These are phyloP conservation scores for Yarrowia hollandica DNA, from an alignment of 805 yeast genomes.

Conservation along the genomic window DNA sequence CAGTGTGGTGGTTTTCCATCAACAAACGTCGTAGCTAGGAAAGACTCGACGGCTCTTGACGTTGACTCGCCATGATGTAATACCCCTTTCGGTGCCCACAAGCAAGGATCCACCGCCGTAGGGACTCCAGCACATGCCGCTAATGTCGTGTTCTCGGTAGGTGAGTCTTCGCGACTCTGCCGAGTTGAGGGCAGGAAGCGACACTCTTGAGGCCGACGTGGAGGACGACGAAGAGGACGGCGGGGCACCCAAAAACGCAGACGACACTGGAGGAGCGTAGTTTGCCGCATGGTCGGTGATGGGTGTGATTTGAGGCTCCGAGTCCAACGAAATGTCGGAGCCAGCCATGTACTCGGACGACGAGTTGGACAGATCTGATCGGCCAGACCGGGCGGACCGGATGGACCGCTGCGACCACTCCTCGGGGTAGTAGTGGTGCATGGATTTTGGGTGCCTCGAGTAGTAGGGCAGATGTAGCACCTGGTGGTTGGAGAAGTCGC, in stretches of 20 bases:
- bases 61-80: conserved; percentile 68
- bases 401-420: conserved; percentile 6
- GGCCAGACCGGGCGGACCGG: conserved; percentile 38
- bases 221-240: conserved; percentile 14
- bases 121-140: conserved; percentile 62
- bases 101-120: conserved; percentile 54
- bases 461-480: conserved; percentile 50
- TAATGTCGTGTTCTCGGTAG: conserved; percentile 49
- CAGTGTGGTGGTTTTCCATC: too few species aligned
- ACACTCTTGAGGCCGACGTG: conserved; percentile 16
- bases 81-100: conserved; percentile 67
- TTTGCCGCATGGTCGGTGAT: conserved; percentile 17
- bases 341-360: conserved; percentile 25
- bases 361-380: conserved; percentile 36
- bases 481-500: conserved; percentile 72
- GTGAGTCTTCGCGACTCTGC: conserved; percentile 1
- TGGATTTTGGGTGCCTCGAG: conserved; percentile 23
- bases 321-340: conserved; percentile 25
- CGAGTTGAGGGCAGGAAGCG: conserved; percentile 8
- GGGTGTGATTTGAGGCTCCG: conserved; percentile 25
- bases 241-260: conserved; percentile 1
- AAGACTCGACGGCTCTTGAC: conserved; percentile 36
- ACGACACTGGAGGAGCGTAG: conserved; percentile 7
- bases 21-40: conserved; percentile 36
- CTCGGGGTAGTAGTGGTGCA: conserved; percentile 28